Percentiles rank a stretch among this genome's conserved stretches.
Conservation (phyloP, 345 rosid species). For the Atalantia buxifolia region DNA sequence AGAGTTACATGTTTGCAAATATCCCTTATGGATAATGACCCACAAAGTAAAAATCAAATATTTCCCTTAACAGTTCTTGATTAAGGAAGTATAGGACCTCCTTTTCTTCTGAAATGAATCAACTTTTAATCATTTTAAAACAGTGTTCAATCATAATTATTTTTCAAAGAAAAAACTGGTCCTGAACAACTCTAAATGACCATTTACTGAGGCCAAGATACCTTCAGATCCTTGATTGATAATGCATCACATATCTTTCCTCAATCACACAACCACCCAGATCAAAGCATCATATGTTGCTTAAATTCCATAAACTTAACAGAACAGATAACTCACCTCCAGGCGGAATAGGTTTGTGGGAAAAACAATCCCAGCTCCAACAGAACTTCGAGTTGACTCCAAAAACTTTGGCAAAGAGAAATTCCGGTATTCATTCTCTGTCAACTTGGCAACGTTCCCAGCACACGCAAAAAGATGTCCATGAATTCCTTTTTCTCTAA, state of each 20-base stretch:
- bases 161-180: neutral
- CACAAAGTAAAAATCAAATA: neutral
- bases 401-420: conserved; percentile 51
- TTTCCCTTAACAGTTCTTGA: neutral
- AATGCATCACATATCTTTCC: neutral
- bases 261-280: neutral
- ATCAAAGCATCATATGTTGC: neutral
- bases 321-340: conserved; percentile 58
- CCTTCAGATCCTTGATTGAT: neutral
- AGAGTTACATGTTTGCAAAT: neutral
- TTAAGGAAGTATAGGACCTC: neutral
- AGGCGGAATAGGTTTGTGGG: conserved; percentile 78
- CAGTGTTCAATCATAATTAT: neutral
- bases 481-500: conserved; percentile 81
- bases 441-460: conserved; percentile 72
- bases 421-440: conserved; percentile 65
- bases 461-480: conserved; percentile 86
- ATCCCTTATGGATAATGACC: neutral
- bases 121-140: neutral
- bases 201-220: neutral
- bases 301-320: neutral
- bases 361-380: conserved; percentile 82
- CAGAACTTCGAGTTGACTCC: conserved; percentile 65
- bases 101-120: neutral
- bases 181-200: neutral